Evolutionary conservation across 2,329 filamentous ascomycete genomes (phyloP), one percentile per base, ranked within the genome.

Genomic region (Fusarium equiseti): DNA sequence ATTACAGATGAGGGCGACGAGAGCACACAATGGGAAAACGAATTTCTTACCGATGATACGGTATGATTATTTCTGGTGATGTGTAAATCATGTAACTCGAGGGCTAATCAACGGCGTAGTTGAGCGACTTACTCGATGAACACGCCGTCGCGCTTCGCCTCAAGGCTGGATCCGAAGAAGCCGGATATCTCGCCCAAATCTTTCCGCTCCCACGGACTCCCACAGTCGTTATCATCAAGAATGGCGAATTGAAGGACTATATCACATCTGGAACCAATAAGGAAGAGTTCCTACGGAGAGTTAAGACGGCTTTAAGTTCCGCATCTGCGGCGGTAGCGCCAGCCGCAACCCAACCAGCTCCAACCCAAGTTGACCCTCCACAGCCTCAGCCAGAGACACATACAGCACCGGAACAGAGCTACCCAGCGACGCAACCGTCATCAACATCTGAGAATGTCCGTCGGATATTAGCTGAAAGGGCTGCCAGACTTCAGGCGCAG

Each of bases 161-260:
- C 24, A 81, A 85, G 35, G 89, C 90, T 20, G 92, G 91, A 24
- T 94, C 92, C 3, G 88, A 92, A 71, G 94, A 97, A 82, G 94
- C 94, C 12, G 90, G 88, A 8, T 97, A 94, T 75, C 84, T 98
- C 16, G 88, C 90, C 12, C 92, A 93, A 48, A 92, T 97, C 75
- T 97, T 93, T 75, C 92, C 93, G 0, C 83, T 97, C n/a, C 87
- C 89, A 2, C 89, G 89, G 71, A 89, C 89, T n/a, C 95, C 95
- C 0, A 92, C 92, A 3, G 81, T 97, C 11, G 87, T 97, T 18
- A 84, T 97, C 22, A 95, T 97, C 73, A 89, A 90, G 76, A 92
- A 94, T 79, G 93, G 92, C 11, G 88, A 92, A 67, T 82, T 97
- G 16, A 90, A 91, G 75, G 91, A 95, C 78, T 94, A 95, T 77